Conservation (phyloP, 768 basidiomycete genomes). For the Boletellus ananas region DNA sequence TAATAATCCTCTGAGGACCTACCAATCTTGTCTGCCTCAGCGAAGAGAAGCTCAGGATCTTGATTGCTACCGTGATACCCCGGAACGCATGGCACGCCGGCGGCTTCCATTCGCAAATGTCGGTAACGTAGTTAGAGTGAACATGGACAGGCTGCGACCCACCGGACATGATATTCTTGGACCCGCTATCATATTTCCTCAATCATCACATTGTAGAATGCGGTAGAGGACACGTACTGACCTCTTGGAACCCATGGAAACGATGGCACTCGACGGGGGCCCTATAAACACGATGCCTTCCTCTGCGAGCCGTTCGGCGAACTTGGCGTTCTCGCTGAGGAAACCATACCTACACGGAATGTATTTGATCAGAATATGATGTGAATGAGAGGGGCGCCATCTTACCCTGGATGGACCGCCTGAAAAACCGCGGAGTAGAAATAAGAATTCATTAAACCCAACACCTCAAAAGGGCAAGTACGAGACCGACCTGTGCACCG, state of each 20-base stretch:
- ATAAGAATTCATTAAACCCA: neutral
- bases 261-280: constrained; percentile 81
- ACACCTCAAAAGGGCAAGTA: neutral
- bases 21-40: constrained; percentile 73
- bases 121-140: neutral
- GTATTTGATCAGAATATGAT: neutral
- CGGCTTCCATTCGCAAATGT: constrained; percentile 45
- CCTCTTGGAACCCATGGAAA: constrained; percentile 97
- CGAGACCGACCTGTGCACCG: constrained; percentile 70
- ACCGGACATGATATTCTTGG: constrained; percentile 93
- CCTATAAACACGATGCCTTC: constrained; percentile 90
- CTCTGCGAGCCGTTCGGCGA: constrained; percentile 68
- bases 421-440: constrained; percentile 26
- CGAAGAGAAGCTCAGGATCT: constrained; percentile 62
- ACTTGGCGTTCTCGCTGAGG: constrained; percentile 85
- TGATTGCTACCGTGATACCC: constrained; percentile 90
- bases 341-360: constrained; percentile 69
- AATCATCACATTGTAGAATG: neutral
- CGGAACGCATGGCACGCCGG: constrained; percentile 89
- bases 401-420: constrained; percentile 91
- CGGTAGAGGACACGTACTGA: constrained; percentile 24
- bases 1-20: neutral
- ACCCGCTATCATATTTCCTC: constrained; percentile 54
- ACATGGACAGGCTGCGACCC: constrained; percentile 17
- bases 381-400: neutral